Conservation (phyloP, 352 stramenopile species). For the Pythium sp. region DNA sequence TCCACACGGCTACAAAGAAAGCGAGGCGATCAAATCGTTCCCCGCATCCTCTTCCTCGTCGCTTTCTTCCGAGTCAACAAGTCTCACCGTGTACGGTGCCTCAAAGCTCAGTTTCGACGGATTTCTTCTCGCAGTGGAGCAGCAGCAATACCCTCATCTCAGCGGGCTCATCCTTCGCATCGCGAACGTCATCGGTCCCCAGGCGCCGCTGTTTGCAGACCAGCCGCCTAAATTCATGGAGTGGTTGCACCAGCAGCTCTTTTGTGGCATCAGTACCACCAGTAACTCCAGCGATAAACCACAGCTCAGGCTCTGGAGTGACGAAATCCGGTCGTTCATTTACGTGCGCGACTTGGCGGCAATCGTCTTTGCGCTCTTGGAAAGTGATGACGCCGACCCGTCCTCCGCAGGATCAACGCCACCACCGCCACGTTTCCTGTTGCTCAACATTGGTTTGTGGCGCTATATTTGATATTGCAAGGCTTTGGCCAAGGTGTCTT, state of each 20-base stretch:
- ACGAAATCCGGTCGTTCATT: constrained; percentile 66
- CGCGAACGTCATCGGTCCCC: constrained; percentile 55
- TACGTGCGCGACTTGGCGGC: constrained; percentile 47
- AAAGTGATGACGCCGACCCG: background rate
- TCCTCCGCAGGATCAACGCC: background rate
- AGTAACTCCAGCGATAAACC: background rate
- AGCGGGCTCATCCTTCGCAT: constrained; percentile 40
- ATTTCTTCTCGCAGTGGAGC: constrained; percentile 21
- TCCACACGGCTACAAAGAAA: constrained; percentile 35
- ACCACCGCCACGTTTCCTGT: background rate
- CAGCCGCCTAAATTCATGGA: constrained; percentile 58
- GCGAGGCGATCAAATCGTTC: constrained; percentile 17
- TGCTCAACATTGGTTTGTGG: constrained; percentile 55
- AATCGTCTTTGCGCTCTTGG: constrained; percentile 35
- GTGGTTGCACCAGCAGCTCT: constrained; percentile 55
- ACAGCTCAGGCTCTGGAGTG: constrained; percentile 48
- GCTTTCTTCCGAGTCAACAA: background rate
- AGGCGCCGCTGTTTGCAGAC: constrained; percentile 33
- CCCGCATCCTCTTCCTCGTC: background rate
- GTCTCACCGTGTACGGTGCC: constrained; percentile 41
- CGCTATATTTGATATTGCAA: background rate
- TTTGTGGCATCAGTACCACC: background rate
- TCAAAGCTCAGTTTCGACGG: constrained; percentile 56
- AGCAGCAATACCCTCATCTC: constrained; percentile 7
- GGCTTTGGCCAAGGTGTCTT: background rate